Base-by-base conservation (phyloP, 768 basidiomycete genomes). In the Phlebiopsis gigantea region DNA sequence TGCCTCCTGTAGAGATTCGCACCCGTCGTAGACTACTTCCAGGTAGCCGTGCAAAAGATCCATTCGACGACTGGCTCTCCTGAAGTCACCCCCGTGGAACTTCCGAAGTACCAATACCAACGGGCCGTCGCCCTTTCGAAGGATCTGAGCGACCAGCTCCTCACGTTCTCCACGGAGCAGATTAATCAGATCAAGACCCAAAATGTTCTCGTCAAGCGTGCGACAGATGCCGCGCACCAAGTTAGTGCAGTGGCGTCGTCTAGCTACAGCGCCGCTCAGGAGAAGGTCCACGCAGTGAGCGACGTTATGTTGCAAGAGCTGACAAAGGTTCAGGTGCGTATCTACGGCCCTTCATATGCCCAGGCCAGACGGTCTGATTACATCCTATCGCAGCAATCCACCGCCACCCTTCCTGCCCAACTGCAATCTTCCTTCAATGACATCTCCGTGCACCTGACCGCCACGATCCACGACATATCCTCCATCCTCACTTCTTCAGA, bases 21-120 rank as follows among this genome's bases (percentile, higher is more conserved):
- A n/a, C 89, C 90, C 43, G 73, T 91, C 49, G 82, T 93, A 30
- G 81, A 91, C 66, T 84, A 82, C 62, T 74, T 91, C 54, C 83
- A 87, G 67, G 75, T 73, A 21, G 80, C 82, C 10, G 78, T 86
- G 47, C 62, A 68, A 42, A 66, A 69, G 58, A 59, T 74, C 15
- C 62, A 71, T 48, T 49, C 63, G 22, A 46, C 71, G 19, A 68
- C 79, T 53, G 79, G 80, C 68, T 73, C 70, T 46, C 72, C 74
- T 46, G 79, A 82, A 47, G 76, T 78, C 30, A 75, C 74, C 17
- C 73, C 80, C 28, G 73, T 74, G 5, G 74, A 77, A 10, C 79
- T 84, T 61, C 72, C 78, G 45, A 80, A 87, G 68, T 88, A 82
- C 62, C 90, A 92, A 71, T 88, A 89, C 65, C 87, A 89, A 67